Evolutionary conservation across 2,329 filamentous ascomycete genomes (phyloP).

Genomic region (Simplicillium aogashimaense): DNA sequence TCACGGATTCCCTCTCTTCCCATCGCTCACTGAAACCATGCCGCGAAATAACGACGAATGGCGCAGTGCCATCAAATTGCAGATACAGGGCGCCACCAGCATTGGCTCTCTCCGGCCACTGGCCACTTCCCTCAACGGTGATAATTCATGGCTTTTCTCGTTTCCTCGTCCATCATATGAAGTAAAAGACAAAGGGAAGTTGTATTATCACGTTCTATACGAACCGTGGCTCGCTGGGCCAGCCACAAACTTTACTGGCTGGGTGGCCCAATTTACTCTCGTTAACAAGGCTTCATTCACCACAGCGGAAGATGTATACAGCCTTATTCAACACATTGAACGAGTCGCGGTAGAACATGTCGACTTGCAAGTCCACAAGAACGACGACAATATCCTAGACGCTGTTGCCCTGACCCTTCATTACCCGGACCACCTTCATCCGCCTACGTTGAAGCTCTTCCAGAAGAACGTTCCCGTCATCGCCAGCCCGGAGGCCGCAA

Average conservation of each 20-base stretch:
- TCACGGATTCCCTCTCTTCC: too few relatives aligned
- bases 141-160: constrained; percentile 23
- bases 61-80: too few relatives aligned
- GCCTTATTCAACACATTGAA: not conserved
- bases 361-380: not conserved
- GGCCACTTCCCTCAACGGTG: constrained; percentile 21
- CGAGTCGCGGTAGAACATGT: not conserved
- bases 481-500: too few relatives aligned
- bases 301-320: not conserved
- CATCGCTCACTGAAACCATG: too few relatives aligned
- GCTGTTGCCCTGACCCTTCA: too few relatives aligned
- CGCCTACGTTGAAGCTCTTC: too few relatives aligned
- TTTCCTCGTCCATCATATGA: constrained; percentile 17
- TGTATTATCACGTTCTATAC: constrained; percentile 20
- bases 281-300: not conserved
- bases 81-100: too few relatives aligned
- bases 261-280: not conserved
- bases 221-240: constrained; percentile 24
- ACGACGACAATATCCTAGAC: not conserved
- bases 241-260: not conserved
- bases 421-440: too few relatives aligned
- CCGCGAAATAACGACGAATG: too few relatives aligned
- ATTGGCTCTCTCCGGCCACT: constrained; percentile 11
- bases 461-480: too few relatives aligned
- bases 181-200: constrained; percentile 9